phyloP scores from a whole-genome alignment of 495 filamentous ascomycete species.

The Penicillium parvum region DNA sequence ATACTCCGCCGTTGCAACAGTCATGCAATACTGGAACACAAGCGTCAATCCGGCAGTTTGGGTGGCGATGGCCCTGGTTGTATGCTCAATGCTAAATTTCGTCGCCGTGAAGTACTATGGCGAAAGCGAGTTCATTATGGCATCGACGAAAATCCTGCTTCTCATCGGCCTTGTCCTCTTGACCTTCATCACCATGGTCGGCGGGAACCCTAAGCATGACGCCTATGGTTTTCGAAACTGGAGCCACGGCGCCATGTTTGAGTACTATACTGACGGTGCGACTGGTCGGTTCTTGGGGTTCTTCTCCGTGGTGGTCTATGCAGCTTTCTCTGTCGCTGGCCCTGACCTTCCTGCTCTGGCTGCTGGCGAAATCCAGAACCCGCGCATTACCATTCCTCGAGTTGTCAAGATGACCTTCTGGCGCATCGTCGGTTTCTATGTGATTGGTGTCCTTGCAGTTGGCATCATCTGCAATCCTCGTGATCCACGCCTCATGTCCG shows the following conservation, averaged over 20 bases:
- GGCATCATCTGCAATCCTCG: conserved; percentile 45
- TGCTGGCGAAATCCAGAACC: conserved; percentile 75
- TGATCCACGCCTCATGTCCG: conserved; percentile 52
- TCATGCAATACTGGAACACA: conserved; percentile 67
- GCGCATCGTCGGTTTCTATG: conserved; percentile 80
- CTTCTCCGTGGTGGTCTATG: conserved; percentile 42
- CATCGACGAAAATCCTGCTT: conserved; percentile 69
- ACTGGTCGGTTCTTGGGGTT: conserved; percentile 41
- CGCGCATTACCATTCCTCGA: conserved; percentile 67
- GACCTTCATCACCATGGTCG: conserved; percentile 65
- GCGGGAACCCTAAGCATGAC: conserved; percentile 58
- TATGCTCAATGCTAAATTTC: conserved; percentile 62
- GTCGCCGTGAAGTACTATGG: conserved; percentile 67
- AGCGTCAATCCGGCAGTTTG: conserved; percentile 52
- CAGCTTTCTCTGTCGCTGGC: conserved; percentile 48
- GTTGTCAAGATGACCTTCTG: conserved; percentile 78
- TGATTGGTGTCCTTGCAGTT: conserved; percentile 49
- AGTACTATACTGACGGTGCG: conserved; percentile 28
- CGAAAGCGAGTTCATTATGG: conserved; percentile 70
- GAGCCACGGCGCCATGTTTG: conserved; percentile 39
- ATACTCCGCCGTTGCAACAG: conserved; percentile 62
- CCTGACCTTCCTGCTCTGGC: conserved; percentile 73
- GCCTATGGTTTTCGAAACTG: conserved; percentile 68
- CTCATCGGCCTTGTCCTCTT: conserved; percentile 65
- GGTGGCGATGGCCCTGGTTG: conserved; percentile 65